A percentile compares a stretch with the other conserved stretches of the same genome.
Conservation (phyloP, 2,329 filamentous ascomycete genomes). For the Hymenotorrendiella dingleyae region DNA sequence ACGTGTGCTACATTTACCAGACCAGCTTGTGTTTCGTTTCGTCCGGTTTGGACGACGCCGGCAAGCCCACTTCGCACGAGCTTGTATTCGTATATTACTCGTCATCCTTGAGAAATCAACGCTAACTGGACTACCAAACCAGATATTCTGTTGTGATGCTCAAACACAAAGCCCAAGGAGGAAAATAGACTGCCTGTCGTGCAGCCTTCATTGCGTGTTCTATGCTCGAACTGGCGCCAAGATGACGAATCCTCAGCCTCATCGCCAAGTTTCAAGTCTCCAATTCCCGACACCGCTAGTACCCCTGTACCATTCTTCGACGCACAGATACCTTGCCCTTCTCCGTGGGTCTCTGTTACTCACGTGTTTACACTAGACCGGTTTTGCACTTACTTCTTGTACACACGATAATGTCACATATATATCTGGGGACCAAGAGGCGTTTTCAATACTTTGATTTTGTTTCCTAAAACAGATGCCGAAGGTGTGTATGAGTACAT, state of each 20-base stretch:
- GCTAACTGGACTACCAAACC: slow-evolving; percentile 6
- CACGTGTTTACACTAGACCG: background rate
- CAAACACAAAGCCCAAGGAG: slow-evolving; percentile 32
- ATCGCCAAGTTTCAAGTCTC: background rate
- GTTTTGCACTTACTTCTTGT: background rate
- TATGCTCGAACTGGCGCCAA: background rate
- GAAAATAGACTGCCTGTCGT: slow-evolving; percentile 10
- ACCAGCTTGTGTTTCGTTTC: no score
- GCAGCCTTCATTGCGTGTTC: no score
- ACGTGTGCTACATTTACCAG: no score
- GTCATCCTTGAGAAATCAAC: background rate
- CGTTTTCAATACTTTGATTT: background rate
- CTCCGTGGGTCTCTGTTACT: no score
- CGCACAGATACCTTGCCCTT: no score
- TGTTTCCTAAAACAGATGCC: no score
- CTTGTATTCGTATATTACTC: background rate
- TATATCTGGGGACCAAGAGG: background rate
- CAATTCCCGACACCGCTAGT: background rate
- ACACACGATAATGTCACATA: background rate
- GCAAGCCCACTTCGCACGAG: background rate
- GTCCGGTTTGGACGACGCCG: no score
- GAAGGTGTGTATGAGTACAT: background rate
- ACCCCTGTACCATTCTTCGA: background rate
- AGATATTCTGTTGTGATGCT: slow-evolving; percentile 46
- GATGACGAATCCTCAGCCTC: background rate